Base-by-base conservation (phyloP, 768 basidiomycete genomes). In the Xerocomellus intermedius region DNA sequence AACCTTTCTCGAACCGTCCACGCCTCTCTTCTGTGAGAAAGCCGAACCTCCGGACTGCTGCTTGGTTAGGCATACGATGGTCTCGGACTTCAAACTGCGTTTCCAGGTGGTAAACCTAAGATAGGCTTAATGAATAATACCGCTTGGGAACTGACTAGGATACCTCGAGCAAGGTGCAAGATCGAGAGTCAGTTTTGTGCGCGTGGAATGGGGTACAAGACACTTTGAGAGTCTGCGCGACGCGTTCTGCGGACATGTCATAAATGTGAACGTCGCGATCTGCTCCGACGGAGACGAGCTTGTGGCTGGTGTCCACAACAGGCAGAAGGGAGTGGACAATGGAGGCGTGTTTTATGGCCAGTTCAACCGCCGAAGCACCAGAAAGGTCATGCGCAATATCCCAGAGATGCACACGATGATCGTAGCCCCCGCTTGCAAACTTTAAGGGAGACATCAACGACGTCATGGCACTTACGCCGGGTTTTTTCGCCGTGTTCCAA, bases 51-150 rank as follows among this genome's bases (percentile, higher is more conserved):
- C 74, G 69, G 21, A 73, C 75, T 4, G 75, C 64, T 32, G 75
- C 64, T 32, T 58, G 54, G 24, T 58, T 60, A 14, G 76, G 73
- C 35, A 69, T 52, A 17, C 81, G 73, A 56, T 74, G 70, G 56
- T 82, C 81, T 21, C 74, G 79, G n/a, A 81, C 49, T 60, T 83
- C 81, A 49, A 78, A 80, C 55, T 82, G 81, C 28, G 74, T 69
- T 58, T 83, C 81, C 21, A 78, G 68, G 60, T 82, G 78, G 7
- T 74, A 74, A 45, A 81, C 71, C 81, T 82, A 44, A 21, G 42
- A 39, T 13, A 26, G 14, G 21, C 8, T 61, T 37, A 54, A 26
- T 46, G 30, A 50, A 47, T 8, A 28, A 35, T 35, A 28, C 2
- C 13, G 9, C 39, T 33, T 8, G 54, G 45, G 33, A 38, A 51